Base-by-base conservation (phyloP, 2,329 filamentous ascomycete species). In the Seiridium unicorne region DNA sequence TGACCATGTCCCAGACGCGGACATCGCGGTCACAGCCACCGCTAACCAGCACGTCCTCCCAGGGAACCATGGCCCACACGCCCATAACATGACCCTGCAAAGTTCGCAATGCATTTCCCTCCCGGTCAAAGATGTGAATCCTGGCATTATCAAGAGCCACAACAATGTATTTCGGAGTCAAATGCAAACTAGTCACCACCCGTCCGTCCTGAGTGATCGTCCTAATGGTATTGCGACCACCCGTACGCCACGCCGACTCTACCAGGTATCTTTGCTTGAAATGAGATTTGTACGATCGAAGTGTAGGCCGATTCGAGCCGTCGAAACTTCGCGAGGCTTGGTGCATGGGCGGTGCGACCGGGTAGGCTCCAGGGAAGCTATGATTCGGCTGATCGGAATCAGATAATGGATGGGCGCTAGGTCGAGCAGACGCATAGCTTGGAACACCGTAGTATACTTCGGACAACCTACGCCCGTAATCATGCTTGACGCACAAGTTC, bases 11-110 rank as follows among this genome's bases (percentile, higher is more conserved):
- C 95, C 95, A 99, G 5, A 99, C 95, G 60, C 95, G 86, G 35
- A 99, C 95, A 72, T 99, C 95, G 62, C 95, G 87, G 77, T 99
- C 95, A 73, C 95, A 99, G 5, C 95, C 95, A 68, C 95, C 95
- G 69, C 93, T 97, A 62, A 99, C 95, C 62, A 99, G 83, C 57
- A 92, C 90, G 73, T 99, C 94, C 61, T 92, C 94, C 91, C 93
- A 97, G 5, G 95, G 95, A 32, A 99, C 93, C 94, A 99, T 98
- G 54, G 95, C 95, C 95, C 95, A 99, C 26, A 99, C 95, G 46
- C 95, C 95, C 95, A 99, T 99, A 49, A 98, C 91, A 77, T 99
- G 95, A 9, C 95, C 95, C 71, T 95, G 90, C 35, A 99, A 79
- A 2, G 92, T 97, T 73, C 93, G 92, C 68, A 96, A 88, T 64